A percentile compares a stretch with the other conserved stretches of the same genome.
Evolutionary conservation across 495 filamentous ascomycete genomes (phyloP).

Genomic region (Xylaria intraflava): DNA sequence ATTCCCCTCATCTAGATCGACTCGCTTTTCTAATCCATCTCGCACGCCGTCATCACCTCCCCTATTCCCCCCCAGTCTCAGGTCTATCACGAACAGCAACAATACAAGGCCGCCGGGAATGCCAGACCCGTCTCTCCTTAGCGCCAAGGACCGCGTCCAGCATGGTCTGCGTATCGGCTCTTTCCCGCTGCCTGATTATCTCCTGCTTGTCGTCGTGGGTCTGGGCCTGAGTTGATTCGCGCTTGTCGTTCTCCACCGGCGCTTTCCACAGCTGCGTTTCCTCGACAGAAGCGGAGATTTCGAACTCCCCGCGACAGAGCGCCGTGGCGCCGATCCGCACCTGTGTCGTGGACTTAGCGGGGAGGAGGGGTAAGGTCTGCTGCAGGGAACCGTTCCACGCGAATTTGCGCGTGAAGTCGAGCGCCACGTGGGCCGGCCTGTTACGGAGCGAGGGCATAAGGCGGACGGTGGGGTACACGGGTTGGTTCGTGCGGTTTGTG

Average conservation of each 20-base stretch:
- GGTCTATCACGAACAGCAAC: conserved; percentile 48
- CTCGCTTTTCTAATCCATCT: no score
- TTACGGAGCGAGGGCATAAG: conserved; percentile 70
- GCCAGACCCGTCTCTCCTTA: conserved; percentile 65
- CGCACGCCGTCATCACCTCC: background rate
- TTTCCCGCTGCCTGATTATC: conserved; percentile 20
- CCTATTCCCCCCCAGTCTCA: conserved; percentile 3
- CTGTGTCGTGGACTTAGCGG: conserved; percentile 46
- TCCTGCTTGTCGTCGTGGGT: conserved; percentile 24
- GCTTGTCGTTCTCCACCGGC: conserved; percentile 10
- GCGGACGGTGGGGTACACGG: conserved; percentile 67
- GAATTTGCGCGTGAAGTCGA: conserved; percentile 78
- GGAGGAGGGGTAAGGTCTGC: conserved; percentile 56
- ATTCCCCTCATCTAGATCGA: no score
- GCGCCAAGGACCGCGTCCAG: conserved; percentile 49
- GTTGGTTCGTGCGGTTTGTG: conserved; percentile 60
- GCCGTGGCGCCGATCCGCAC: conserved; percentile 60
- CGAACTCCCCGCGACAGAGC: conserved; percentile 74
- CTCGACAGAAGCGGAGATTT: conserved; percentile 74
- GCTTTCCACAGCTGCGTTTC: conserved; percentile 53
- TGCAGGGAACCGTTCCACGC: conserved; percentile 82
- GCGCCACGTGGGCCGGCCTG: conserved; percentile 62
- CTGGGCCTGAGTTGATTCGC: conserved; percentile 15
- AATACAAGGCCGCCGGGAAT: conserved; percentile 57
- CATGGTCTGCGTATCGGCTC: conserved; percentile 48